Base-by-base conservation (phyloP, 139 green algal genomes). In the Tetradesmus obliquus region DNA sequence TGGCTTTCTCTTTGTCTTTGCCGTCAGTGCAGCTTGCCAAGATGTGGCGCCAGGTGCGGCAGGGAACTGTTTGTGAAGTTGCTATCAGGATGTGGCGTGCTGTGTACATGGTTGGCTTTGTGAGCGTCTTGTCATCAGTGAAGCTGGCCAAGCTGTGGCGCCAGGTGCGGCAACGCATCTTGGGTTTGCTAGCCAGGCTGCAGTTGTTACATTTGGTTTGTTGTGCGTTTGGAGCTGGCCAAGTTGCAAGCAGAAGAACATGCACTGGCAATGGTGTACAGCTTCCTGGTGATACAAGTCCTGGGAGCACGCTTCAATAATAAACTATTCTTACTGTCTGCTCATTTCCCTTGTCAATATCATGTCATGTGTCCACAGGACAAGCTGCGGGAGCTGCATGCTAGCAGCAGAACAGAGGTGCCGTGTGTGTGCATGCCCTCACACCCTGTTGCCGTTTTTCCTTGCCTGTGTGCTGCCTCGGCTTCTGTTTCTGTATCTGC, bases 61-160 rank as follows among this genome's bases (percentile, higher is more conserved):
- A 81, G 72, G 15, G 32, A 20, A 45, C 32, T 45, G 32, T 45
- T 45, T 45, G 32, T 45, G 32, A 45, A 45, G 32, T 45, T 45
- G 32, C 32, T 45, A 45, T 45, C 32, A 45, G 32, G 32, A 45
- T 45, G 32, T 45, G 32, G 32, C 32, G 32, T 45, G 32, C 32
- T 45, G 32, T 45, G 32, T 45, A 45, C 32, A 45, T 45, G 32
- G 32, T 45, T 45, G 32, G 32, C 32, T 45, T 45, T 45, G 32
- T 45, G 32, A 45, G 32, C 32, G 32, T n/a, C n/a, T n/a, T n/a
- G n/a, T 45, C 32, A 45, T 45, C 32, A 45, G 97, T 99, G 53
- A 97, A 99, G 92, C 92, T 99, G 45, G 97, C 99, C 94, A 98
- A 99, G 91, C 98, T 95, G 55, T 90, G 99, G 58, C 89, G 98